A percentile compares a stretch with the other conserved stretches of the same genome.
These are phyloP conservation scores for Maudiozyma humilis DNA, from an alignment of 1,139 yeast genomes.

Conservation along the genomic window DNA sequence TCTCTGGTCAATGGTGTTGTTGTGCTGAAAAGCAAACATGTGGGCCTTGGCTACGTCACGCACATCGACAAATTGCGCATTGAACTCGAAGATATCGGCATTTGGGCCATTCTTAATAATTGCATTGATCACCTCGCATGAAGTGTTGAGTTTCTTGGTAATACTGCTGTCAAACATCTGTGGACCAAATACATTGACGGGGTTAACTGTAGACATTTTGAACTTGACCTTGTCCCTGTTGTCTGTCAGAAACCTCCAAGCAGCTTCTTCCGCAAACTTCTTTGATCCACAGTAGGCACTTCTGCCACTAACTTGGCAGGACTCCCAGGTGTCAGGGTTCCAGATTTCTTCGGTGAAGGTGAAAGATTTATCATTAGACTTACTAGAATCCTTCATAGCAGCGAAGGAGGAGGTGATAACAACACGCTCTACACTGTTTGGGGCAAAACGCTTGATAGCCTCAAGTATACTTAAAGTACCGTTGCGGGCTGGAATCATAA, in stretches of 20 bases:
- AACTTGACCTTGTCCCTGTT: conserved; percentile 26
- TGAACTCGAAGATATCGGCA: conserved; percentile 1
- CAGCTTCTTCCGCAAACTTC: conserved; percentile 34
- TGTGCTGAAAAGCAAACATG: conserved; percentile 14
- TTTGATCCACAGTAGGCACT: conserved; percentile 35
- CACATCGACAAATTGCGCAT: conserved; percentile 16
- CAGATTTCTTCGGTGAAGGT: conserved; percentile 35
- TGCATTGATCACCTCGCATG: conserved; percentile 18
- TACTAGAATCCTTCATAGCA: conserved; percentile 31
- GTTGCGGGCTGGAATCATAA: conserved; percentile 42
- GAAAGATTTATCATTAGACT: conserved; percentile 22
- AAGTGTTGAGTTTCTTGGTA: conserved; percentile 35
- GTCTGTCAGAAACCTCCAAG: conserved; percentile 22
- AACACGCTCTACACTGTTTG: conserved; percentile 36
- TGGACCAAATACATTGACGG: conserved; percentile 46
- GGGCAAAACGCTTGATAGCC: conserved; percentile 38
- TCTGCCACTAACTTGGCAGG: conserved; percentile 24
- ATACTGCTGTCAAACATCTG: conserved; percentile 29
- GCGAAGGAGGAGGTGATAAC: conserved; percentile 48
- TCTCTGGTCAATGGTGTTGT: conserved; percentile 11
- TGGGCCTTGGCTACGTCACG: conserved; percentile 22
- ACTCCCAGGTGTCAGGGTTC: conserved; percentile 38
- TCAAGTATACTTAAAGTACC: conserved; percentile 41
- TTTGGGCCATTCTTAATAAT: conserved; percentile 14
- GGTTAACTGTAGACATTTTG: conserved; percentile 37